These are phyloP conservation scores for Scutellaria barbata DNA, from an alignment of 257 asterid genomes.

Conservation along the genomic window DNA sequence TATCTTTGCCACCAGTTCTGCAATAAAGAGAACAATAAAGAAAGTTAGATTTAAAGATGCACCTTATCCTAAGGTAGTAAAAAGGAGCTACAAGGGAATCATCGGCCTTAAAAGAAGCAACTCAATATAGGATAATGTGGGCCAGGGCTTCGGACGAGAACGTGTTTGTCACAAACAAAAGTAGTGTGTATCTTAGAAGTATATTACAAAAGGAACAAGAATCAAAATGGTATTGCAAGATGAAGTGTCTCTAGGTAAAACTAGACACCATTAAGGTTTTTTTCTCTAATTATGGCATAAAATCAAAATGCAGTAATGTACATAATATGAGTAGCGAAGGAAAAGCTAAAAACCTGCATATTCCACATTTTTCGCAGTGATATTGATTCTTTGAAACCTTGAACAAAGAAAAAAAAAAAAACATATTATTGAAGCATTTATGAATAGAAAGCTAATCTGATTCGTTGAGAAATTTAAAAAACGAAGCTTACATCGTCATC, in stretches of 20 bases:
- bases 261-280: no score
- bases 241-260: background rate
- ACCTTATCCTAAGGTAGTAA: background rate
- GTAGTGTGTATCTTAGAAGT: conserved; percentile 25
- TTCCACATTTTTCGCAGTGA: conserved; percentile 78
- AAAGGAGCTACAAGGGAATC: conserved; percentile 32
- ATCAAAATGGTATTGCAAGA: background rate
- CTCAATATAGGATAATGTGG: conserved; percentile 37
- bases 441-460: background rate
- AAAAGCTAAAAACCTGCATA: conserved; percentile 60
- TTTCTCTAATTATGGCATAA: no score
- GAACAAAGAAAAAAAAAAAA: background rate
- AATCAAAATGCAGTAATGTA: background rate
- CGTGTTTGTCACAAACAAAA: conserved; percentile 26
- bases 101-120: conserved; percentile 4
- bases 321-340: no score
- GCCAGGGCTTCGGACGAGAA: conserved; percentile 28
- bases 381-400: conserved; percentile 71
- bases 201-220: conserved; percentile 19
- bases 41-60: conserved; percentile 31
- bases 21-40: conserved; percentile 18
- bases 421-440: background rate
- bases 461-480: background rate
- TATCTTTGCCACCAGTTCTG: conserved; percentile 82
- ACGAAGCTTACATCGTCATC: conserved; percentile 67